These are phyloP conservation scores for Multifurca ochricompacta DNA, from an alignment of 768 basidiomycete genomes.

Conservation along the genomic window DNA sequence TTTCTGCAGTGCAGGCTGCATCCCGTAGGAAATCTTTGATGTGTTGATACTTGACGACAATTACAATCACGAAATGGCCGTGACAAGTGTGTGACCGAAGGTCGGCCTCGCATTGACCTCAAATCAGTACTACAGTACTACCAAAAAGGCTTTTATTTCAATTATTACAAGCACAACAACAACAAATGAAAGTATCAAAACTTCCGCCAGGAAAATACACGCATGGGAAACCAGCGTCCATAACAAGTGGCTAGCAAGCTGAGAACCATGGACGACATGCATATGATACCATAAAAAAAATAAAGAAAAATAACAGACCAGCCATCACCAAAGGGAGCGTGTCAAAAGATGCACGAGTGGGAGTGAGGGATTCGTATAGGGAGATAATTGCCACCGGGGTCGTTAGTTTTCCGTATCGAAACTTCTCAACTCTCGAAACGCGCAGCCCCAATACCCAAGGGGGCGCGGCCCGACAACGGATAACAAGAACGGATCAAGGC, in stretches of 20 bases:
- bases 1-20: constrained; percentile 36
- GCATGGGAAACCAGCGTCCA: background rate
- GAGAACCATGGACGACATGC: background rate
- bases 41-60: background rate
- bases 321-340: constrained; percentile 15
- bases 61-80: too few relatives aligned
- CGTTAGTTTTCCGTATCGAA: constrained; percentile 34
- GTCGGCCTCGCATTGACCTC: too few relatives aligned
- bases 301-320: constrained; percentile 10
- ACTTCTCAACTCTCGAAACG: constrained; percentile 21
- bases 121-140: too few relatives aligned
- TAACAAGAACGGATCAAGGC: constrained; percentile 7
- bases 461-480: constrained; percentile 15
- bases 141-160: background rate
- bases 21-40: background rate
- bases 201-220: background rate
- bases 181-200: background rate
- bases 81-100: too few relatives aligned
- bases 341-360: constrained; percentile 20
- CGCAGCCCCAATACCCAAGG: constrained; percentile 13
- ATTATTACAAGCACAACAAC: background rate
- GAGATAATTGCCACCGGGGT: constrained; percentile 38
- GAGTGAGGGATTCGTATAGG: constrained; percentile 21
- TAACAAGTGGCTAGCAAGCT: background rate
- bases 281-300: background rate